Evolutionary conservation across 2,329 filamentous ascomycete genomes (phyloP), one percentile per base, ranked within the genome.

Genomic region (Scedosporium dehoogii): DNA sequence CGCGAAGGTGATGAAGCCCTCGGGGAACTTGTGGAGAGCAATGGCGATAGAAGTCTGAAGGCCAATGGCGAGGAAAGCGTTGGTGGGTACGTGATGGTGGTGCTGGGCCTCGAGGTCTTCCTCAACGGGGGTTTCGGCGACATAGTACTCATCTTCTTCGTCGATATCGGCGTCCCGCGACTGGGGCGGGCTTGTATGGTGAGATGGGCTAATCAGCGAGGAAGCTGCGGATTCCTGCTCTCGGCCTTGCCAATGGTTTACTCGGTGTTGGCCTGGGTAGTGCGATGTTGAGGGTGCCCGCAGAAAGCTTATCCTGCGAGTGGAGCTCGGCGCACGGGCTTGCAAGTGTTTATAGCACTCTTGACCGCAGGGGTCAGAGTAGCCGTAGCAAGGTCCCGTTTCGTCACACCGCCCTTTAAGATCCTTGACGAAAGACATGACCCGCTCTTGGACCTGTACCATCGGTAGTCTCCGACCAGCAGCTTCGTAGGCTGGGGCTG

Each of bases 41-140:
- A 99, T 97, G 5, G 94, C 94, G 59, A 97, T 87, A 16, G 91
- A 93, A 0, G 94, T 97, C 74, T 99, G 94, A 0, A 99, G 83
- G n/a, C 94, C 92, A 64, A 97, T 94, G 60, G 90, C 90, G 65
- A 97, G 80, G 73, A 97, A 99, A 5, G 91, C 91, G 70, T 97
- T 97, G 65, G 90, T 87, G 0, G 93, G 91, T 3, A 97, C 93
- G 73, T 99, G 94, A 74, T 99, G 93, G 70, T 99, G 93, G 70
- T 97, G 91, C 64, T 79, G 78, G 5, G 76, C 76, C 64, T 83
- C 80, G 1, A 72, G 74, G 9, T 75, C 72, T 4, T 71, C 68
- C 58, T 67, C 66, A 29, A 71, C 69, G 9, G 29, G 10, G 6
- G 48, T 9, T 12, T 6, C 25, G 33, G 33, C 21, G 33, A 12